phyloP scores from a whole-genome alignment of 345 rosid species.

The Salix purpurea region DNA sequence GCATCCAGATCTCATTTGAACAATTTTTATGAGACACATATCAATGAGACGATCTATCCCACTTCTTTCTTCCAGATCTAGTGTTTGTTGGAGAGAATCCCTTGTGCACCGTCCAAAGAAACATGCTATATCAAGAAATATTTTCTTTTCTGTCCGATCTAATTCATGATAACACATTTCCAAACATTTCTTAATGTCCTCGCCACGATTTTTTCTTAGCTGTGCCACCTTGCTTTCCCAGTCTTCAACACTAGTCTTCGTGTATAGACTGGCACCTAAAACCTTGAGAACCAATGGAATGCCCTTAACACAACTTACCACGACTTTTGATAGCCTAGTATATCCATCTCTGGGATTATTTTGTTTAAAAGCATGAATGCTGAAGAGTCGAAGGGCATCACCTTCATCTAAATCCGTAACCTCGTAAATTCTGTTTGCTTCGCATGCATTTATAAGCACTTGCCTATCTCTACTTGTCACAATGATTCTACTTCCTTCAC shows the following conservation, averaged over 20 bases:
- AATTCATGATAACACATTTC: conserved; percentile 2
- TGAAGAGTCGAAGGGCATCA: conserved; percentile 7
- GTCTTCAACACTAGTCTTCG: no score
- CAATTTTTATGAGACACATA: background rate
- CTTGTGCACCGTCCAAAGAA: background rate
- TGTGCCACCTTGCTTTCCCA: no score
- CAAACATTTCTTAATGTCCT: no score
- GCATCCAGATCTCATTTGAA: background rate
- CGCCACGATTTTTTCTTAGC: no score
- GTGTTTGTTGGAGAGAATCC: background rate
- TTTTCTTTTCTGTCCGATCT: background rate
- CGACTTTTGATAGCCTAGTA: no score
- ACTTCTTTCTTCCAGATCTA: background rate
- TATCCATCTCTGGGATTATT: no score
- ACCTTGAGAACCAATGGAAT: no score
- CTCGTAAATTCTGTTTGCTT: background rate
- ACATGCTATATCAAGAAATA: conserved; percentile 16
- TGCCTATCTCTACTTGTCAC: background rate
- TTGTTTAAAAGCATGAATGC: no score
- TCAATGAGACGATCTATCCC: background rate
- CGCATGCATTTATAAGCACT: background rate
- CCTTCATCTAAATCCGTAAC: background rate
- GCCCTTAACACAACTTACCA: no score
- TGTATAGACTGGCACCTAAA: no score
- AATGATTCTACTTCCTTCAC: background rate